A percentile compares a stretch with the other conserved stretches of the same genome.
Evolutionary conservation across 2,329 filamentous ascomycete species (phyloP).

Genomic region (Ceratocystiopsis sp.): DNA sequence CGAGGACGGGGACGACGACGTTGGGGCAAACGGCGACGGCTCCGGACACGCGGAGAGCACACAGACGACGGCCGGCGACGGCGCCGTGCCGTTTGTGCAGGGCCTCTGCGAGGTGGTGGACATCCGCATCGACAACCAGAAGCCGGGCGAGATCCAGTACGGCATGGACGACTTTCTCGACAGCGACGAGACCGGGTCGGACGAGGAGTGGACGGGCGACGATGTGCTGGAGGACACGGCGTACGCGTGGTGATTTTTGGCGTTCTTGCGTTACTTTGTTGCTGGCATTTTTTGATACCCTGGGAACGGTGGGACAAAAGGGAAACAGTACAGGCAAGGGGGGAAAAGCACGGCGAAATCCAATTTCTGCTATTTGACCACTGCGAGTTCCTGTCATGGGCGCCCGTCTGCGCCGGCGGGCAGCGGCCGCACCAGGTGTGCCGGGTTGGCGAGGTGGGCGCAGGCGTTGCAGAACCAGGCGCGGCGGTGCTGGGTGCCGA

Average conservation of each 20-base stretch:
- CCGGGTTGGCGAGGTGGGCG: slow-evolving; percentile 6
- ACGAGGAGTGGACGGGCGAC: slow-evolving; percentile 32
- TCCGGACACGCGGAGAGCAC: background rate
- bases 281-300: too few relatives aligned
- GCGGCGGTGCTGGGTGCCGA: slow-evolving; percentile 14
- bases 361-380: too few relatives aligned
- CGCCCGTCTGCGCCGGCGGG: too few relatives aligned
- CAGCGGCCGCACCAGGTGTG: background rate
- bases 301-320: too few relatives aligned
- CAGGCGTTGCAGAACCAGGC: slow-evolving; percentile 29
- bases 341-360: too few relatives aligned
- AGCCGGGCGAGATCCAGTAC: slow-evolving; percentile 50
- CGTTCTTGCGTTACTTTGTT: too few relatives aligned
- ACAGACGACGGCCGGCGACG: slow-evolving; percentile 4
- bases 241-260: slow-evolving; percentile 10
- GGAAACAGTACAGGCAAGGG: too few relatives aligned
- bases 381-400: too few relatives aligned
- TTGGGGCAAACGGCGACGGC: slow-evolving; percentile 3
- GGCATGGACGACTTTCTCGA: slow-evolving; percentile 57
- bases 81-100: slow-evolving; percentile 29
- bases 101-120: slow-evolving; percentile 55
- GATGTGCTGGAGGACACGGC: slow-evolving; percentile 9
- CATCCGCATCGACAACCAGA: slow-evolving; percentile 59
- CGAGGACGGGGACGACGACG: slow-evolving; percentile 4
- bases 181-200: slow-evolving; percentile 33